Percentiles rank a stretch among this genome's conserved stretches.
Conservation (phyloP, 2,329 filamentous ascomycete genomes). For the Trichoderma sp. region DNA sequence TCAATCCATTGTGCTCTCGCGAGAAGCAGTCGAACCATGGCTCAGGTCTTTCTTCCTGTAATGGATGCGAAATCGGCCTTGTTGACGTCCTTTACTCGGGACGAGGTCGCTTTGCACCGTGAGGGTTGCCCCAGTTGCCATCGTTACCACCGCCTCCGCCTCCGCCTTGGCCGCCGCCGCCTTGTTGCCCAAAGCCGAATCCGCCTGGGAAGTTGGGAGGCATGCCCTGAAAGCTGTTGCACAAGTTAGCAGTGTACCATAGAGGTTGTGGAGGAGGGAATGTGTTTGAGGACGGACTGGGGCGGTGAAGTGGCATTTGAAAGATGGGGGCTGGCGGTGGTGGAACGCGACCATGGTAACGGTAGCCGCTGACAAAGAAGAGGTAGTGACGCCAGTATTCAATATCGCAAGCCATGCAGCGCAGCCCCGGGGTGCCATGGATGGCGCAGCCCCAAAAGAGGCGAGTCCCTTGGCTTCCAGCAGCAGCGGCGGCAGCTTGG, state of each 20-base stretch:
- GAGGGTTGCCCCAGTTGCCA: constrained; percentile 74
- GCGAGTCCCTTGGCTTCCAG: not conserved
- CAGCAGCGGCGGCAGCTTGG: not conserved
- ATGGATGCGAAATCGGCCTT: not conserved
- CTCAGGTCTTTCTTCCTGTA: not conserved
- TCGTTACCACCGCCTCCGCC: constrained; percentile 39
- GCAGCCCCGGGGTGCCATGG: not conserved
- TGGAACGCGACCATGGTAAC: not conserved
- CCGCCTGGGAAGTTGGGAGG: constrained; percentile 71
- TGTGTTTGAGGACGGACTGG: not conserved
- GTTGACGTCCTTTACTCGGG: constrained; percentile 56
- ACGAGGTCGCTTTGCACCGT: constrained; percentile 76
- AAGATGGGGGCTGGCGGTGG: constrained; percentile 3
- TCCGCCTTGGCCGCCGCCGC: constrained; percentile 36
- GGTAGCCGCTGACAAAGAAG: not conserved
- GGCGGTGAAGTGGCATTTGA: not conserved
- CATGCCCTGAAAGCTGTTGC: constrained; percentile 63
- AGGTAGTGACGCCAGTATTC: constrained; percentile 13
- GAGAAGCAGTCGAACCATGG: not conserved
- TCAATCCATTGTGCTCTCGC: not conserved
- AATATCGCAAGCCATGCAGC: constrained; percentile 1
- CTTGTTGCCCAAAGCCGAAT: constrained; percentile 62
- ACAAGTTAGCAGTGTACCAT: constrained; percentile 26
- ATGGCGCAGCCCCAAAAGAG: not conserved
- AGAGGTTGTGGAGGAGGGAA: not conserved